Evolutionary conservation across 768 basidiomycete species (phyloP), one percentile per base, ranked within the genome.

Genomic region (Trichaptum fuscoviolaceum): DNA sequence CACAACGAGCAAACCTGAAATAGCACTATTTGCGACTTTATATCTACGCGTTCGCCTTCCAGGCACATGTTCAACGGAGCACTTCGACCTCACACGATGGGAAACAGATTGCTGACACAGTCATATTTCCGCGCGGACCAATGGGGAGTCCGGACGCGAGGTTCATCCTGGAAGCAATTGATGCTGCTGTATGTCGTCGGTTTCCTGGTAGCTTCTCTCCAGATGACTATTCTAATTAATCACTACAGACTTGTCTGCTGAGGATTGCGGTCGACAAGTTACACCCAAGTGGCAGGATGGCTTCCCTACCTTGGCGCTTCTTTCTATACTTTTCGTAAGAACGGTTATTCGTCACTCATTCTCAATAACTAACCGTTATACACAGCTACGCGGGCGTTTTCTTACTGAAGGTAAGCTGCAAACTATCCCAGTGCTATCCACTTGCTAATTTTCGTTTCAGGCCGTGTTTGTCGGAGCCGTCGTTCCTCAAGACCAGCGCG

Each of bases 1-100:
- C 42, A 52, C 42, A 15, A 20, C 15, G 6, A 15, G 30, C 8
- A 30, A 52, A 18, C 27, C 10, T 63, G 27, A 3, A 10, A 20
- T 12, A 65, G 64, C 64, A 65, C 27, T 65, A 65, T 23, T 58
- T 65, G 12, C 64, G 64, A 34, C 26, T 65, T n/a, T 65, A 65
- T 26, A 65, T 65, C 12, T 65, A 52, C 23, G 57, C 64, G 26
- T 65, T 65, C 23, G 64, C 64, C 52, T 65, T 65, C 64, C 64
- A 65, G 35, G 64, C 64, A 27, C 64, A 65, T n/a, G 57, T 65
- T 7, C 64, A 65, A 58, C 42, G 64, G 15, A 58, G 52, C 52
- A 65, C 59, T 35, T 58, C 64, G n/a, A 58, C 25, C 17, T 65
- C 59, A 34, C 59, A 52, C 42, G 42, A 52, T 12, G 42, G 42